Percentiles rank a stretch among this genome's conserved stretches.
Conservation (phyloP, 805 yeast genomes). For the Starmera dryadoides region DNA sequence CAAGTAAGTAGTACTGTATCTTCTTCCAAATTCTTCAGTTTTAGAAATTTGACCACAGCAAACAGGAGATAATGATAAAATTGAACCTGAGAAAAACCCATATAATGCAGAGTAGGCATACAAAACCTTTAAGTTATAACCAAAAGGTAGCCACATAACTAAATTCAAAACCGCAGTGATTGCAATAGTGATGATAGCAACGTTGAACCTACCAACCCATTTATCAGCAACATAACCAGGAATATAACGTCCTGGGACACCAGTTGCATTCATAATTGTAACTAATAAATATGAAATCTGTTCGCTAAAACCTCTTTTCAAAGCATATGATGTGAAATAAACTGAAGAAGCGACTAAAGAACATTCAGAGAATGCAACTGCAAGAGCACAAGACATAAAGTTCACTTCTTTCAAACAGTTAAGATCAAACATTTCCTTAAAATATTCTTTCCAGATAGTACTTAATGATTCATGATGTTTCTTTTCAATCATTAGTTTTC, state of each 20-base stretch:
- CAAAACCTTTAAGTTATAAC: slow-evolving; percentile 22
- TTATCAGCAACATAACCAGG: slow-evolving; percentile 34
- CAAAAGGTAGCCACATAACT: slow-evolving; percentile 33
- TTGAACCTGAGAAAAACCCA: slow-evolving; percentile 47
- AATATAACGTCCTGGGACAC: slow-evolving; percentile 32
- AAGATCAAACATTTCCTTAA: slow-evolving; percentile 25
- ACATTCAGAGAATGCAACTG: slow-evolving; percentile 36
- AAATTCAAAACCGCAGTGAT: slow-evolving; percentile 26
- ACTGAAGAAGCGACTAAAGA: slow-evolving; percentile 38
- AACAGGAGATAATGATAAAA: slow-evolving; percentile 45
- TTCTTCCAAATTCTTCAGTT: slow-evolving; percentile 40
- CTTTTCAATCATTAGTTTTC: slow-evolving; percentile 13
- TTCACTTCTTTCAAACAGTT: slow-evolving; percentile 32
- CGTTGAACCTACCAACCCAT: slow-evolving; percentile 40
- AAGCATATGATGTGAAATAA: slow-evolving; percentile 40
- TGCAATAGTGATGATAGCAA: slow-evolving; percentile 28
- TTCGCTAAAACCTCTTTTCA: slow-evolving; percentile 35
- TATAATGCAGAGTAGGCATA: slow-evolving; percentile 37
- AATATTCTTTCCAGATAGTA: slow-evolving; percentile 1
- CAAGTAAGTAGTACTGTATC: slow-evolving; percentile 47
- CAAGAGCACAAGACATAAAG: slow-evolving; percentile 32
- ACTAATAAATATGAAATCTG: slow-evolving; percentile 34
- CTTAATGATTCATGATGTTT: too few species aligned
- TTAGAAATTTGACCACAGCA: slow-evolving; percentile 49
- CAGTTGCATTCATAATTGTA: slow-evolving; percentile 35